Evolutionary conservation across 345 rosid genomes (phyloP), one percentile per base, ranked within the genome.

Genomic region (Sonneratia caseolaris): DNA sequence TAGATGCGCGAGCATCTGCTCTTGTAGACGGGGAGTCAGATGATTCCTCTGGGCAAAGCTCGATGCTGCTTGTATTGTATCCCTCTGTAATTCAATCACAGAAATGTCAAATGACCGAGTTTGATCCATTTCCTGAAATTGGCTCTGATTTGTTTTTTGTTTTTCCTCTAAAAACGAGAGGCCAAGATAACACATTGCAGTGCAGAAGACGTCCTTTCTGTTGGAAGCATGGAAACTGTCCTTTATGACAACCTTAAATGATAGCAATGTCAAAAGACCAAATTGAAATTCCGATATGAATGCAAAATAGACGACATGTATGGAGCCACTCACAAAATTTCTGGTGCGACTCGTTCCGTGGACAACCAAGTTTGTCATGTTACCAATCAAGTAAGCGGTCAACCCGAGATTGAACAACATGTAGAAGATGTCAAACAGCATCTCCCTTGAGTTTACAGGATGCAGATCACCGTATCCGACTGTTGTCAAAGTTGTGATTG

Each of bases 301-400:
- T 4, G 14, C 18, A 1, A 48, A 48, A 48, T 12, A 2, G 59
- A 53, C 18, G 59, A 24, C 40, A 49, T 24, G 35, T 22, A 8
- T 43, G 75, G 1, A 32, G 61, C 35, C 35, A 81, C 96, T 88
- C 74, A 91, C 98, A 77, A 95, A 95, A 81, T 66, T 81, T 83
- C 99, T 82, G 51, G 99, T 95, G 71, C 97, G 89, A 55, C 97
- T 92, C 42, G 97, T 92, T 68, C 96, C 92, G 71, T 92, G 99
- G 76, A 95, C 99, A 71, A 92, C 97, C 82, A 95, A 81, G 85
- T 90, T 92, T 74, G 98, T 95, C 98, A 95, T 95, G 82, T 95
- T 95, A 62, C 98, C 99, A 38, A 92, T 95, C 84, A 95, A 74
- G 79, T 95, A 95, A 2, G 99, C 89, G 0, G 91, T 90, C 85